Percentiles rank a stretch among this genome's conserved stretches.
These are phyloP conservation scores for Daldinia decipiens DNA, from an alignment of 495 filamentous ascomycete species.

Conservation along the genomic window DNA sequence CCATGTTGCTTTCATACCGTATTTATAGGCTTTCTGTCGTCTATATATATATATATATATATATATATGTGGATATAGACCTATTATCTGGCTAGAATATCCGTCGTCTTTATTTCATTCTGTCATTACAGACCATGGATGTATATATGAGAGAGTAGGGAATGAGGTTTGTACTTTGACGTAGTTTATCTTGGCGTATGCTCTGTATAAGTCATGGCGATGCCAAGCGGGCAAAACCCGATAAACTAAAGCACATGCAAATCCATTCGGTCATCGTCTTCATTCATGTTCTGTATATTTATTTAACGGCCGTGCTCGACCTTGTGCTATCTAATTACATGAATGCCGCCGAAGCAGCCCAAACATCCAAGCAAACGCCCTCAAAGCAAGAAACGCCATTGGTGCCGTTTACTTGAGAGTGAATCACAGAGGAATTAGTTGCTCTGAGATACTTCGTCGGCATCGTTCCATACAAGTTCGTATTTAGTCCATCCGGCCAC, in stretches of 20 bases:
- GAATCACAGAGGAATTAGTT: not conserved
- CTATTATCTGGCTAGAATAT: not conserved
- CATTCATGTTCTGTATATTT: not conserved
- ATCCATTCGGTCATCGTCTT: not conserved
- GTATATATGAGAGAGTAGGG: not conserved
- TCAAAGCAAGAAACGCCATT: not conserved
- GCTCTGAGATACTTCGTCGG: not conserved
- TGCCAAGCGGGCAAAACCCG: not conserved
- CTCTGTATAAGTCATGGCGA: not conserved
- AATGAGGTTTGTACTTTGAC: not conserved
- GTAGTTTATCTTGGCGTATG: not conserved
- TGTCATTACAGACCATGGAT: not conserved
- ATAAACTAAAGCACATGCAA: not conserved
- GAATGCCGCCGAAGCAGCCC: not conserved
- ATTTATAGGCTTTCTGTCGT: not conserved
- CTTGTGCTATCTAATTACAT: slow-evolving; percentile 7
- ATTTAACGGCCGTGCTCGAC: not conserved
- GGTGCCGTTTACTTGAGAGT: not conserved
- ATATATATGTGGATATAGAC: not conserved
- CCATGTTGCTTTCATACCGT: not conserved
- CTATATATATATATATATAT: not conserved
- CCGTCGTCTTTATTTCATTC: not conserved
- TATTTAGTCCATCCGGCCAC: not conserved
- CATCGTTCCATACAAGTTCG: not conserved
- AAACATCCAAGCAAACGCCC: not conserved